A percentile compares a stretch with the other conserved stretches of the same genome.
Evolutionary conservation across 441 rosid species (phyloP).

Genomic region (Populus hybrid): DNA sequence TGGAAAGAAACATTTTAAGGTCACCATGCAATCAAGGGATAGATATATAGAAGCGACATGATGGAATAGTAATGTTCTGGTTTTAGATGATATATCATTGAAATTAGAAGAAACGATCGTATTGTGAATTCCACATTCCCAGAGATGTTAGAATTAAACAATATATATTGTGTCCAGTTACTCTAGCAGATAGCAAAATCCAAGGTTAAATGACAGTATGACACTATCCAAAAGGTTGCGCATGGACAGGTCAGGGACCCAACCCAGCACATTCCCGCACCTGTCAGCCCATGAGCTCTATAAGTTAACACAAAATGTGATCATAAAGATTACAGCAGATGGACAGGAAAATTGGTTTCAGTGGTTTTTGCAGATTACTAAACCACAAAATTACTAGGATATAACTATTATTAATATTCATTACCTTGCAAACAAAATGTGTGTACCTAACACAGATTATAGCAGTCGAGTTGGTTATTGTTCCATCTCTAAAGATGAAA

Average conservation of each 20-base stretch:
- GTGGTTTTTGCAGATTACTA: not conserved
- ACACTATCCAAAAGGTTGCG: too few species aligned
- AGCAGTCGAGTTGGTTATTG: too few species aligned
- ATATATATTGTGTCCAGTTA: too few species aligned
- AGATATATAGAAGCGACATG: not conserved
- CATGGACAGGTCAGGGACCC: too few species aligned
- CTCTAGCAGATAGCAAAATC: not conserved
- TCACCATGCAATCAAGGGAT: not conserved
- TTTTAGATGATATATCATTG: not conserved
- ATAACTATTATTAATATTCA: too few species aligned
- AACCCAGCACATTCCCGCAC: not conserved
- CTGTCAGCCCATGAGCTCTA: not conserved
- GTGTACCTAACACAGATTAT: too few species aligned
- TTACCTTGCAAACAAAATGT: too few species aligned
- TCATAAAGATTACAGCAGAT: not conserved
- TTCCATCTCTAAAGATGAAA: too few species aligned
- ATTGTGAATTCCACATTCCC: too few species aligned
- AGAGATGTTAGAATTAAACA: too few species aligned
- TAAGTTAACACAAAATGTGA: not conserved
- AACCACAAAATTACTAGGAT: not conserved
- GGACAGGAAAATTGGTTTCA: not conserved
- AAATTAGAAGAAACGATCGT: not conserved
- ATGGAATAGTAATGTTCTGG: not conserved
- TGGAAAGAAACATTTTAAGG: conserved; percentile 5
- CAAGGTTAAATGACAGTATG: not conserved